Base-by-base conservation (phyloP, 2,329 filamentous ascomycete species). In the Penicillium sp. region DNA sequence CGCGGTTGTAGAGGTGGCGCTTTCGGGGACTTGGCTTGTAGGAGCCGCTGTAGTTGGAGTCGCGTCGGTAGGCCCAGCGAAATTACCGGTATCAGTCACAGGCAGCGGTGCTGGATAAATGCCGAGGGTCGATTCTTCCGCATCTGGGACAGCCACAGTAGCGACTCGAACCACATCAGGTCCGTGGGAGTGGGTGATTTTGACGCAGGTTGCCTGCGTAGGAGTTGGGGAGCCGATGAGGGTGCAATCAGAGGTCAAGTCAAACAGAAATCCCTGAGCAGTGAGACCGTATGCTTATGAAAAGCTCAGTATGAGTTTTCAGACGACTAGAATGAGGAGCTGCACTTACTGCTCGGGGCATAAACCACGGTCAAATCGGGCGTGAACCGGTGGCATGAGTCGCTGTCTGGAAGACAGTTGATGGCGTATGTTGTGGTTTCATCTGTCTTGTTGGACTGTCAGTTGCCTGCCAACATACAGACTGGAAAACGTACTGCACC, bases 321-420 rank as follows among this genome's bases (percentile, higher is more conserved):
- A 8, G 3, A 27, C 2, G 24, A 27, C 6, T 27, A 6, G 5
- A 27, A 27, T 8, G 3, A 27, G 3, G 24, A 8, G 24, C 18
- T 18, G 0, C 21, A 34, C 52, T 40, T 50, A 54, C 52, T 54
- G 8, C 5, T 44, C 2, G 47, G 46, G 21, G 39, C 52, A 13
- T 43, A 49, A 18, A 50, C 18, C 11, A 54, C 40, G 4, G 52
- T 54, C 40, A 54, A 8, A 40, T 54, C 52, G n/a, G 47, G 52
- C 2, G 18, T 50, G 27, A 54, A 54, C 40, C 16, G 16, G 32
- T 45, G 40, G n/a, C 52, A 54, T 5, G 21, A 18, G 18, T 24
- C 8, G 21, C 18, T 22, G 11, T 36, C 44, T 4, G 50, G 29
- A 4, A 54, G 52, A 44, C 52, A 54, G 31, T 50, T 54, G 52